Conservation (phyloP, 2,329 filamentous ascomycete genomes). For the Xylariaceae sp. region DNA sequence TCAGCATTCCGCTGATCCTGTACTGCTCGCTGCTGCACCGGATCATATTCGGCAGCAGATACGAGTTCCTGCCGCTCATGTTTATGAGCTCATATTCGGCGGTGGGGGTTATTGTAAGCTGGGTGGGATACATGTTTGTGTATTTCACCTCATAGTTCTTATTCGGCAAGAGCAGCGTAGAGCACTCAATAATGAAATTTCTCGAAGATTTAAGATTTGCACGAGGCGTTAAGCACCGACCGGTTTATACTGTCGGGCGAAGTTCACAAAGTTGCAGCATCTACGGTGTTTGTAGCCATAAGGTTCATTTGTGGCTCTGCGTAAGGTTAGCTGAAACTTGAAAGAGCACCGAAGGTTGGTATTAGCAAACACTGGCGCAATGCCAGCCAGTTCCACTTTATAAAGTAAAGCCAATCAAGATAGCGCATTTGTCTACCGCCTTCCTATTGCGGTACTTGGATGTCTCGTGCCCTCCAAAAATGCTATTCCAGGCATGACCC, state of each 20-base stretch:
- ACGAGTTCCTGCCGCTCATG: slow-evolving; percentile 93
- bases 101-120: slow-evolving; percentile 90
- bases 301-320: no score
- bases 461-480: slow-evolving; percentile 10
- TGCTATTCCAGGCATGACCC: slow-evolving; percentile 9
- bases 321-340: no score
- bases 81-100: slow-evolving; percentile 94
- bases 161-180: no score
- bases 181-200: no score
- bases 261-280: no score
- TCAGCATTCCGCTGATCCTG: slow-evolving; percentile 81
- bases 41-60: slow-evolving; percentile 73
- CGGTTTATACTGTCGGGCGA: no score
- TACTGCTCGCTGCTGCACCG: slow-evolving; percentile 85
- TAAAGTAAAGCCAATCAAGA: slow-evolving; percentile 10
- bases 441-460: slow-evolving; percentile 16
- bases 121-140: slow-evolving; percentile 89
- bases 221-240: no score
- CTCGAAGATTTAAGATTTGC: no score
- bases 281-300: no score
- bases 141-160: slow-evolving; percentile 68
- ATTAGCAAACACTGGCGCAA: neutral
- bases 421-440: slow-evolving; percentile 9
- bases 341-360: no score
- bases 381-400: neutral